Evolutionary conservation across 495 filamentous ascomycete species (phyloP).

Genomic region (Tricharina praecox): DNA sequence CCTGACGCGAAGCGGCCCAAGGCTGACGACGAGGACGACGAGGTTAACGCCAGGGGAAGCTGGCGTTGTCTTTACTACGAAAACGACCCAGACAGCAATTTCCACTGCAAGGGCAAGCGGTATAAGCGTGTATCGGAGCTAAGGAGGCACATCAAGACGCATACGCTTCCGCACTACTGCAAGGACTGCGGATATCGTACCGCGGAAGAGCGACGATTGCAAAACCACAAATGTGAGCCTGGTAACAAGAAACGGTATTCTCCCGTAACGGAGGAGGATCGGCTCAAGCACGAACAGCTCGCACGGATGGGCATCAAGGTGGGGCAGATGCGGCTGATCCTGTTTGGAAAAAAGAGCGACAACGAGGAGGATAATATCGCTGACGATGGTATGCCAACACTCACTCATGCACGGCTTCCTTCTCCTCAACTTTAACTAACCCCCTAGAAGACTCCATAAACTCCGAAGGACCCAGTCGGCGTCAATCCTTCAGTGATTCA

Average conservation of each 20-base stretch:
- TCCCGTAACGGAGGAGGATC: slow-evolving; percentile 3
- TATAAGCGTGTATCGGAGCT: slow-evolving; percentile 8
- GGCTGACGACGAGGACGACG: slow-evolving; percentile 2
- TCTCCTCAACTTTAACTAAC: too few species aligned
- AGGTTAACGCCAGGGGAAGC: not conserved
- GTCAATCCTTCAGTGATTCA: not conserved
- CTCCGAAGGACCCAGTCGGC: not conserved
- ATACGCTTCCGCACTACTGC: slow-evolving; percentile 6
- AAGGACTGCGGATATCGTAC: slow-evolving; percentile 8
- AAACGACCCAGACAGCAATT: slow-evolving; percentile 1
- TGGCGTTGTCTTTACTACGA: slow-evolving; percentile 9
- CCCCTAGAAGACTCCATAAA: not conserved
- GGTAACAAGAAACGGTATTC: slow-evolving; percentile 6
- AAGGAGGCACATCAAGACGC: slow-evolving; percentile 7
- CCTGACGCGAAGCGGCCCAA: not conserved
- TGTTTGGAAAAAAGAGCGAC: slow-evolving; percentile 6
- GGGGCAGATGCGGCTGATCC: slow-evolving; percentile 5
- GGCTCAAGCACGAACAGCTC: slow-evolving; percentile 5
- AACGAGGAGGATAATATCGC: not conserved
- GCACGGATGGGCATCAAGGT: slow-evolving; percentile 9
- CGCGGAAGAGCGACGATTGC: slow-evolving; percentile 5
- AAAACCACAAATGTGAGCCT: slow-evolving; percentile 5
- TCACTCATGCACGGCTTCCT: not conserved
- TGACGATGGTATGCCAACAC: slow-evolving; percentile 1
- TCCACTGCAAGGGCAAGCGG: slow-evolving; percentile 3